These are phyloP conservation scores for Suillus ampliporus DNA, from an alignment of 768 basidiomycete genomes.

Conservation along the genomic window DNA sequence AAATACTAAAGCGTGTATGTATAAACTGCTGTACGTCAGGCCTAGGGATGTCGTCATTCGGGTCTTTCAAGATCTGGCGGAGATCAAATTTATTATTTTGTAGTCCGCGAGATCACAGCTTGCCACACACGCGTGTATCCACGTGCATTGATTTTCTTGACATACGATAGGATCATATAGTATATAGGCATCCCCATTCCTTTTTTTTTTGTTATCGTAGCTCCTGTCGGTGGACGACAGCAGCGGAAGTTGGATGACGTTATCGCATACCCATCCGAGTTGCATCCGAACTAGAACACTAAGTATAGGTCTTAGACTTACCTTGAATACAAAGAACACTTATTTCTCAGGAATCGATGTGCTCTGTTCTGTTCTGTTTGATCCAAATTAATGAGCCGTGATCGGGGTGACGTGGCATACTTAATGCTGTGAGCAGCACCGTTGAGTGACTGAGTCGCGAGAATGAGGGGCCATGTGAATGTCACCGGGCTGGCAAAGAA, in stretches of 20 bases:
- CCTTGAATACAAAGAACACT: neutral
- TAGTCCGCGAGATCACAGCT: neutral
- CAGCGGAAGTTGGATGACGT: neutral
- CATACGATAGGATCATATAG: neutral
- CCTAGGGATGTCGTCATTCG: constrained; percentile 7
- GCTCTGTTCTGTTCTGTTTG: neutral
- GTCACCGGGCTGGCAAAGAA: neutral
- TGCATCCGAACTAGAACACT: neutral
- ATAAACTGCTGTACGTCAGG: neutral
- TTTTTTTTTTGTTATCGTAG: neutral
- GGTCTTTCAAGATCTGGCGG: constrained; percentile 17
- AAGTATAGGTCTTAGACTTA: neutral
- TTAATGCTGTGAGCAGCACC: neutral
- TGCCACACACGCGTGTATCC: constrained; percentile 8
- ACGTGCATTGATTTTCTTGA: constrained; percentile 8
- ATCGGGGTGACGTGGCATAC: neutral
- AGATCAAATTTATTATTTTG: constrained; percentile 19
- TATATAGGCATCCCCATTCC: neutral
- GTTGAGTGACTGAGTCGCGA: neutral
- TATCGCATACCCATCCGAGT: neutral
- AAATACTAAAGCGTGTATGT: constrained; percentile 4
- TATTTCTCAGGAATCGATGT: neutral
- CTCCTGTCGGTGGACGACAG: neutral
- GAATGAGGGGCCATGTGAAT: neutral
- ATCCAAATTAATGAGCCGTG: constrained; percentile 1